A percentile compares a stretch with the other conserved stretches of the same genome.
phyloP scores from a whole-genome alignment of 352 stramenopile species.

The Globisporangium uncinulatum region DNA sequence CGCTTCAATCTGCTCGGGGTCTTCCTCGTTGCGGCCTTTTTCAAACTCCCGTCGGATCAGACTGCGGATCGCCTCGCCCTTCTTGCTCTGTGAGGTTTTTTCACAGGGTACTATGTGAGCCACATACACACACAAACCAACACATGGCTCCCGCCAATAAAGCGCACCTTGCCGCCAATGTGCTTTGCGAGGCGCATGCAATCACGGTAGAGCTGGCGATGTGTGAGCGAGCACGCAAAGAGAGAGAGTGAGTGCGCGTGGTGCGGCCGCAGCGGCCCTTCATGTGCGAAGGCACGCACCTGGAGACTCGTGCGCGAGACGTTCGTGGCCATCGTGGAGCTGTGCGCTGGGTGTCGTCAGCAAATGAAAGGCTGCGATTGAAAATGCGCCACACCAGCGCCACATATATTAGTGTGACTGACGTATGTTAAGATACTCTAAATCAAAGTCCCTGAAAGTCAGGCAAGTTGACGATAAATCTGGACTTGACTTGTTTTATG shows the following conservation, averaged over 20 bases:
- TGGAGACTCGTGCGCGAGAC: constrained; percentile 72
- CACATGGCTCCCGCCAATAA: neutral
- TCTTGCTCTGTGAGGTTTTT: constrained; percentile 59
- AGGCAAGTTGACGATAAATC: neutral
- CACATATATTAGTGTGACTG: neutral
- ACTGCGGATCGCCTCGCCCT: constrained; percentile 65
- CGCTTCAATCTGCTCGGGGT: constrained; percentile 76
- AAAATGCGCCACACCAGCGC: constrained; percentile 1
- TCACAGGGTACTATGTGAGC: neutral
- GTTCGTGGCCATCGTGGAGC: constrained; percentile 44
- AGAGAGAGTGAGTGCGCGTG: neutral
- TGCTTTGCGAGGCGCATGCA: constrained; percentile 83
- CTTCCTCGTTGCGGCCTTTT: constrained; percentile 68
- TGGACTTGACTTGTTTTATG: neutral
- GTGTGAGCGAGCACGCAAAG: neutral
- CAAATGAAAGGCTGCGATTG: neutral
- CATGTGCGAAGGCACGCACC: constrained; percentile 16
- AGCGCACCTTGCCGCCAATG: constrained; percentile 72
- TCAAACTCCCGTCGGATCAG: constrained; percentile 77
- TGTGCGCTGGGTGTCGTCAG: no score
- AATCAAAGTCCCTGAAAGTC: no score
- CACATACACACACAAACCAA: constrained; percentile 1
- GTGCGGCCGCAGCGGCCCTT: neutral
- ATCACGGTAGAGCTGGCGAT: constrained; percentile 70
- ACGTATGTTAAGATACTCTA: no score